Evolutionary conservation across 2,329 filamentous ascomycete species (phyloP).

Genomic region (Botrytis aclada): DNA sequence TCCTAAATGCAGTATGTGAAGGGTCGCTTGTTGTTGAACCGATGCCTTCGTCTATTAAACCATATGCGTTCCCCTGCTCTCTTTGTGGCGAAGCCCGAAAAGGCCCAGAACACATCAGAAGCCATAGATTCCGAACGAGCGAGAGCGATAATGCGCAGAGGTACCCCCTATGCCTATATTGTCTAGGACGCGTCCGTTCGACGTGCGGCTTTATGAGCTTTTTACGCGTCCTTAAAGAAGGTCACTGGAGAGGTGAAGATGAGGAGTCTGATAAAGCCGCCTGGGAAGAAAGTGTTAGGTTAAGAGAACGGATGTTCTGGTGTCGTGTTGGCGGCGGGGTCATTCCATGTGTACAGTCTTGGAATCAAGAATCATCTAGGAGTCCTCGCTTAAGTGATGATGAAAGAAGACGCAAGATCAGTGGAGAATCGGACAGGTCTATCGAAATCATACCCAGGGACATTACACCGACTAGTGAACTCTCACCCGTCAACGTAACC

Average conservation of each 20-base stretch:
- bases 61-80: slow-evolving; percentile 56
- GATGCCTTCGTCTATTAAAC: slow-evolving; percentile 58
- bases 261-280: slow-evolving; percentile 80
- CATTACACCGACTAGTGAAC: slow-evolving; percentile 31
- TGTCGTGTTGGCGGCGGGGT: slow-evolving; percentile 88
- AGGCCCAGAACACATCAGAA: slow-evolving; percentile 68
- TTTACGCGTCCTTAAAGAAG: slow-evolving; percentile 85
- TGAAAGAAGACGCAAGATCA: slow-evolving; percentile 33
- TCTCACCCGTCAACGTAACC: slow-evolving; percentile 15
- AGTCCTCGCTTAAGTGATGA: slow-evolving; percentile 35
- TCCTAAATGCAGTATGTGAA: slow-evolving; percentile 78
- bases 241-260: slow-evolving; percentile 82
- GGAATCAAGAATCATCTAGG: slow-evolving; percentile 25
- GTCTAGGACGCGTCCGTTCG: slow-evolving; percentile 75
- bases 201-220: slow-evolving; percentile 94
- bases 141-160: slow-evolving; percentile 83
- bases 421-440: slow-evolving; percentile 33
- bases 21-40: slow-evolving; percentile 89
- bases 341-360: slow-evolving; percentile 52
- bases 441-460: slow-evolving; percentile 36
- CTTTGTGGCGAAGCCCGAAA: slow-evolving; percentile 83
- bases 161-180: slow-evolving; percentile 88
- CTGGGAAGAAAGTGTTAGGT: slow-evolving; percentile 89
- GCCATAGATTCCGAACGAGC: slow-evolving; percentile 83
- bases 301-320: slow-evolving; percentile 98